Evolutionary conservation across 2,329 filamentous ascomycete species (phyloP), one percentile per base, ranked within the genome.

Genomic region (Pyrenochaeta sp.): DNA sequence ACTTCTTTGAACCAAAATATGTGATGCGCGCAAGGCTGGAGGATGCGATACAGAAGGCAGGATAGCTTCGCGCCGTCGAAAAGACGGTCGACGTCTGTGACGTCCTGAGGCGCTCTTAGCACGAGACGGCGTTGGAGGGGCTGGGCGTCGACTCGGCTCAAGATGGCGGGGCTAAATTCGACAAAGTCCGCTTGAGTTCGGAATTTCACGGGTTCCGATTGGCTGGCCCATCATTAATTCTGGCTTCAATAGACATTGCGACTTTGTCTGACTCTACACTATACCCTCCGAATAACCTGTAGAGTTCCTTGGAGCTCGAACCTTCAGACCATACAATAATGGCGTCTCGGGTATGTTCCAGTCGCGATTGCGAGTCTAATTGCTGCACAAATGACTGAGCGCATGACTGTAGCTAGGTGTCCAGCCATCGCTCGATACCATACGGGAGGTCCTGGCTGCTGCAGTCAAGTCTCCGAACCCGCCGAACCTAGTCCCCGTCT

Each of bases 401-500:
- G 65, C 68, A 71, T 69, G 68, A 68, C 69, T 61, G 58, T 50
- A 82, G 80, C 72, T 80, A 59, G 74, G 73, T 58, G 76, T 88
- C 62, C 83, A 87, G 73, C 88, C 88, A 50, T 86, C 88, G 24
- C 78, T 90, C 49, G 84, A 89, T 65, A 83, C 84, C 25, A 81
- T 90, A 52, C 82, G 79, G 64, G 81, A 85, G 53, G 81, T 89
- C 46, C 76, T 90, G 64, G 76, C 81, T 45, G 79, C 82, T 52
- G 82, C 83, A 24, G 79, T 78, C 68, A 77, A 79, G 27, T 81
- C 83, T 39, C 74, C 82, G 53, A 85, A 86, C 65, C 81, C 87
- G 56, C 89, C 90, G 3, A 97, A 95, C 70, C 86, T 96, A 61
- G 86, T 97, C 8, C 92, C 93, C 1, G 78, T 97, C 42, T 93